Evolutionary conservation across 2,329 filamentous ascomycete species (phyloP), one percentile per base, ranked within the genome.

Genomic region (Xenoacremonium recifei): DNA sequence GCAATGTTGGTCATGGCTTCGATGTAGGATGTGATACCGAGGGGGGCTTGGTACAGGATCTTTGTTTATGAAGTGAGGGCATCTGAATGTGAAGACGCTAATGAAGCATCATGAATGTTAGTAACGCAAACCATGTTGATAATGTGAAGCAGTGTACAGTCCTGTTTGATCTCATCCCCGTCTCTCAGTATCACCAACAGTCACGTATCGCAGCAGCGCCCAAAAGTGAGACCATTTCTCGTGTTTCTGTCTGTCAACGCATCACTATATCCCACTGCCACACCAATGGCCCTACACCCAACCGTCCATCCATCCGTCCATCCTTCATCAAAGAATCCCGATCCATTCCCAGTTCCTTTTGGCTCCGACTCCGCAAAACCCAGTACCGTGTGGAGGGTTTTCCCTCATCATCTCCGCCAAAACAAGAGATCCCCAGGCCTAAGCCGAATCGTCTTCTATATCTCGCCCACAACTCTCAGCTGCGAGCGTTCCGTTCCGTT

Each of bases 191-290:
- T 27, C 23, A 27, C 23, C 23, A 27, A 27, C 13, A 27, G 23
- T 27, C 23, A 13, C 23, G 13, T 16, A 38, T 16, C n/a, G 23
- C 21, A 27, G 12, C n/a, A 30, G 23, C 33, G 21, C 27, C 41
- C n/a, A n/a, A n/a, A n/a, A n/a, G n/a, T n/a, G 33, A 43, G 33
- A 37, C 33, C 36, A 40, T 46, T 43, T 38, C 30, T 21, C 37
- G 32, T 43, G 23, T 46, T 46, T 42, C 35, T 46, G 37, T 35
- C 35, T 46, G 37, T 35, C 20, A 36, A 32, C 33, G 21, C 33
- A 35, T 33, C 30, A 36, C 40, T 46, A 39, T 34, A 35, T 39
- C 39, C 36, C 40, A 25, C 29, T 15, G 12, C 9, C 29, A 7
- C 29, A 31, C 6, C 7, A 31, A 31, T 15, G 29, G 29, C 29